phyloP scores from a whole-genome alignment of 2,329 filamentous ascomycete genomes.

The Colletotrichum godetiae region DNA sequence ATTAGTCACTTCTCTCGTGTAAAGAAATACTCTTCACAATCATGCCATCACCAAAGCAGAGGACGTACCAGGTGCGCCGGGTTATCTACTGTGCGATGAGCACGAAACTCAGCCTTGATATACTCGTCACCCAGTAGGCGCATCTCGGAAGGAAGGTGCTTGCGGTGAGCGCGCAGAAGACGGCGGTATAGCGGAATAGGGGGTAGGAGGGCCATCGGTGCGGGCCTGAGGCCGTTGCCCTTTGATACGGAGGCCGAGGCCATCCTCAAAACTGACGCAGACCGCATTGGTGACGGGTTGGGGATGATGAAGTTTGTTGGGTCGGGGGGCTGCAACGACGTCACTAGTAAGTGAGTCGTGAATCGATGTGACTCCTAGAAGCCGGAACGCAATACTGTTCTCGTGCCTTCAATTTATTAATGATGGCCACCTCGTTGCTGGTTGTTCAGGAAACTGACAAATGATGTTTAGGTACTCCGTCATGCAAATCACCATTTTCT shows the following conservation, averaged over 20 bases:
- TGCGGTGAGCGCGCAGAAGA: slow-evolving; percentile 86
- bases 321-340: too few species aligned
- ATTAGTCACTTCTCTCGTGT: too few species aligned
- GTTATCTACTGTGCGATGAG: slow-evolving; percentile 86
- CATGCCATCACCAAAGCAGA: too few species aligned
- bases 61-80: slow-evolving; percentile 84
- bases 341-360: too few species aligned
- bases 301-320: neutral
- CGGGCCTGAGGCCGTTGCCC: slow-evolving; percentile 47
- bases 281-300: neutral
- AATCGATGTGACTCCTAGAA: too few species aligned
- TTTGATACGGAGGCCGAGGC: slow-evolving; percentile 50
- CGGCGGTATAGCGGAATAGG: slow-evolving; percentile 91
- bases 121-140: slow-evolving; percentile 91
- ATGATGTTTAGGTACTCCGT: neutral
- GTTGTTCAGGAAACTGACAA: neutral
- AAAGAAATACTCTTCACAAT: too few species aligned
- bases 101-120: slow-evolving; percentile 90
- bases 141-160: slow-evolving; percentile 78
- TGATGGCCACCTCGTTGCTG: neutral
- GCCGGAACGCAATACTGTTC: neutral
- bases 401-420: neutral
- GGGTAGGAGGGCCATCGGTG: slow-evolving; percentile 78
- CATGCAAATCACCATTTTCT: neutral
- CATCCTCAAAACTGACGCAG: slow-evolving; percentile 31